These are phyloP conservation scores for Meyerozyma carpophila DNA, from an alignment of 1,139 yeast genomes.

Conservation along the genomic window DNA sequence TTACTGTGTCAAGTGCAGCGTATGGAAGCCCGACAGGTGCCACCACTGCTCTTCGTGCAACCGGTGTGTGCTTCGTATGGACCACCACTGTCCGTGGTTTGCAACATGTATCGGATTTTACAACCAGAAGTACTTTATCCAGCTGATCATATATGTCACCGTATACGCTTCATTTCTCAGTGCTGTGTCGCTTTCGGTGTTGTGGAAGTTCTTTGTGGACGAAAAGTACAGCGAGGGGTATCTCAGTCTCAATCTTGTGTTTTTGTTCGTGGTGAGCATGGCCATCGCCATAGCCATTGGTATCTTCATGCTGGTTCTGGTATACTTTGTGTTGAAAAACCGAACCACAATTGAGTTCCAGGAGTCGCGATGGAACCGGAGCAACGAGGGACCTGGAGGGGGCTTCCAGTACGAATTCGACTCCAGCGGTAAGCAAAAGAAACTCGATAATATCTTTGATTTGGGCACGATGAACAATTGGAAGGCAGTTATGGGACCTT, in stretches of 20 bases:
- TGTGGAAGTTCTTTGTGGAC: slow-evolving; percentile 48
- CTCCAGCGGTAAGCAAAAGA: slow-evolving; percentile 17
- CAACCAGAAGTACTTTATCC: slow-evolving; percentile 77
- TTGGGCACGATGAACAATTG: slow-evolving; percentile 62
- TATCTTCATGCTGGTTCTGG: slow-evolving; percentile 53
- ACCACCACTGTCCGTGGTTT: slow-evolving; percentile 88
- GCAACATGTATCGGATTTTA: slow-evolving; percentile 79
- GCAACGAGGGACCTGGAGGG: slow-evolving; percentile 4
- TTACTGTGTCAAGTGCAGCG: slow-evolving; percentile 66
- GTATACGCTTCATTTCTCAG: slow-evolving; percentile 41
- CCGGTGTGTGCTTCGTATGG: slow-evolving; percentile 70
- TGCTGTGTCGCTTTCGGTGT: slow-evolving; percentile 29
- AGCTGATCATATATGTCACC: slow-evolving; percentile 59
- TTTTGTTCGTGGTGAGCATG: slow-evolving; percentile 53
- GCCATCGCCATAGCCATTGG: slow-evolving; percentile 62
- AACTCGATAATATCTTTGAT: slow-evolving; percentile 67
- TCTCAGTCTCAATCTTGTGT: slow-evolving; percentile 56
- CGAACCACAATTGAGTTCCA: slow-evolving; percentile 80
- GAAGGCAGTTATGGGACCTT: slow-evolving; percentile 66
- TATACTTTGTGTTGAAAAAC: slow-evolving; percentile 57
- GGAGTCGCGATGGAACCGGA: slow-evolving; percentile 43
- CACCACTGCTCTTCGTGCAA: slow-evolving; percentile 72
- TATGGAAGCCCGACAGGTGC: slow-evolving; percentile 82
- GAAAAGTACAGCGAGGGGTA: slow-evolving; percentile 29
- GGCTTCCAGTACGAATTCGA: slow-evolving; percentile 34